A percentile compares a stretch with the other conserved stretches of the same genome.
Evolutionary conservation across 2,329 filamentous ascomycete species (phyloP).

Genomic region (Ophiosphaerella narmari): DNA sequence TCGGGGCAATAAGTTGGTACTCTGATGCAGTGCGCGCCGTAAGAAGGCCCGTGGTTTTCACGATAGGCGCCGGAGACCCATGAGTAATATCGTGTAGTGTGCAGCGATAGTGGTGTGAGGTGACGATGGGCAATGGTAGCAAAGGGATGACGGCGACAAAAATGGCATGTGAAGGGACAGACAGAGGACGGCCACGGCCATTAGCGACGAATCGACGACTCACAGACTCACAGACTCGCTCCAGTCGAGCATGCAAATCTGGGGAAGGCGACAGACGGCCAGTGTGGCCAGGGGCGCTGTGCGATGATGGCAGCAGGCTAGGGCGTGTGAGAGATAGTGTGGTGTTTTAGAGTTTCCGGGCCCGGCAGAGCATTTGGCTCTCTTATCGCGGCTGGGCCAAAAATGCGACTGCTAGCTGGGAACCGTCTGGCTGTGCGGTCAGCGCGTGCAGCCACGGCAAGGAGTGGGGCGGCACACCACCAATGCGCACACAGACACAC

Average conservation of each 20-base stretch:
- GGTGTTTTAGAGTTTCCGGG: conserved; percentile 10
- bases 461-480: neutral
- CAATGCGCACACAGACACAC: too few relatives aligned
- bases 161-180: neutral
- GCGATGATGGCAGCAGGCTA: conserved; percentile 6
- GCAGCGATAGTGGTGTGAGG: neutral
- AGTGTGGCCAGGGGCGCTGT: conserved; percentile 6
- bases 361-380: neutral
- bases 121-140: neutral
- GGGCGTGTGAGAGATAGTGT: conserved; percentile 4
- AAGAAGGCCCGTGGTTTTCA: conserved; percentile 16
- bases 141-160: neutral
- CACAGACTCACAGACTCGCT: neutral
- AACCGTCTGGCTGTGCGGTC: too few relatives aligned
- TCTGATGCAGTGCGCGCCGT: conserved; percentile 10
- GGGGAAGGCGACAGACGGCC: conserved; percentile 29
- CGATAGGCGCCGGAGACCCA: conserved; percentile 13
- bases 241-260: conserved; percentile 25
- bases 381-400: conserved; percentile 28
- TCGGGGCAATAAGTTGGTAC: conserved; percentile 18
- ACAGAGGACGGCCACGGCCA: too few relatives aligned
- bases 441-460: too few relatives aligned
- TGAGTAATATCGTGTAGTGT: conserved; percentile 7
- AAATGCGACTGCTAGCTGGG: conserved; percentile 1
- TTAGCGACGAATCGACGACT: too few relatives aligned